Evolutionary conservation across 2,329 filamentous ascomycete genomes (phyloP).

Genomic region (Aspergillus thermomutatus): DNA sequence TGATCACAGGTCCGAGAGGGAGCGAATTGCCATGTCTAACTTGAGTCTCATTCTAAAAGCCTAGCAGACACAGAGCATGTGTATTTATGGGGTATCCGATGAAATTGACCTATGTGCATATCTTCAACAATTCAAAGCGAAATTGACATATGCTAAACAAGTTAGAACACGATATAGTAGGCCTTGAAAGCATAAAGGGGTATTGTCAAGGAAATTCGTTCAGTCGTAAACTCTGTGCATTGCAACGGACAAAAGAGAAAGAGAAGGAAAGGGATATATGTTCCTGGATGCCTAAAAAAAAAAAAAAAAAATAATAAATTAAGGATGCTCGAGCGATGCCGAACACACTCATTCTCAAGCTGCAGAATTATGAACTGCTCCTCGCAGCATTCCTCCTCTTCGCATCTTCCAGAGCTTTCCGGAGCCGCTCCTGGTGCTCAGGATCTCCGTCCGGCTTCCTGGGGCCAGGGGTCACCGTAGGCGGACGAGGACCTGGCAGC

Average conservation of each 20-base stretch:
- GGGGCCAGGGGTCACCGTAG: conserved; percentile 15
- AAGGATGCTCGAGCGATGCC: neutral
- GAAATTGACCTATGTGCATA: neutral
- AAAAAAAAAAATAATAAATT: neutral
- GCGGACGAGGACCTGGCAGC: conserved; percentile 26
- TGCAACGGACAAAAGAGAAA: conserved; percentile 1
- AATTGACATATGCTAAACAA: neutral
- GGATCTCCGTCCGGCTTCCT: conserved; percentile 27
- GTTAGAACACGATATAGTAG: neutral
- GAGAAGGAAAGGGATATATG: neutral
- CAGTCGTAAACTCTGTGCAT: conserved; percentile 9
- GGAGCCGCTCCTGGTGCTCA: conserved; percentile 47
- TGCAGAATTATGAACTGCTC: conserved; percentile 10
- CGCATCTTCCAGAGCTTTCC: conserved; percentile 51
- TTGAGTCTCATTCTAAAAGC: neutral
- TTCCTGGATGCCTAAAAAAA: neutral
- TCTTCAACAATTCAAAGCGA: neutral
- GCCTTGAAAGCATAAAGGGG: neutral
- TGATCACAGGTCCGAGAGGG: neutral
- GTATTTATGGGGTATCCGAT: neutral
- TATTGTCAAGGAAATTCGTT: conserved; percentile 19
- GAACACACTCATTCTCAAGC: neutral
- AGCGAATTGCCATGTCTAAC: neutral
- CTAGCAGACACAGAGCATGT: neutral
- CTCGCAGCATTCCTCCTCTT: conserved; percentile 51